A percentile compares a stretch with the other conserved stretches of the same genome.
Conservation (phyloP, 495 filamentous ascomycete species). For the Tuber umbilicatum region DNA sequence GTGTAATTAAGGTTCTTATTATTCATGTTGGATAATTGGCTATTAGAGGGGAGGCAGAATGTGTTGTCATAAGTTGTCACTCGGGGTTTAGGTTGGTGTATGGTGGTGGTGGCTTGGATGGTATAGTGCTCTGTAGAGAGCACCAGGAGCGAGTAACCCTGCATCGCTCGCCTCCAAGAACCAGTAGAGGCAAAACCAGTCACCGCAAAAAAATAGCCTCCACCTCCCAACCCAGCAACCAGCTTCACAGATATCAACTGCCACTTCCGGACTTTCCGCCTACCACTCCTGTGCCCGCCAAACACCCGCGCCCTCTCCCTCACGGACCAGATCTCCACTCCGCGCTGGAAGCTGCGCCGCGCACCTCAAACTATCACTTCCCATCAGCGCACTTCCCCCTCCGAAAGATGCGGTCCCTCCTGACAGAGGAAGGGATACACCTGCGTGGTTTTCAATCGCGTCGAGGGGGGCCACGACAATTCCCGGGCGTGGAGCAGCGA, state of each 20-base stretch:
- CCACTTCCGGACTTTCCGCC: slow-evolving; percentile 32
- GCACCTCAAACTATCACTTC: slow-evolving; percentile 48
- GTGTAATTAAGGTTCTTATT: not conserved
- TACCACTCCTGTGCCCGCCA: slow-evolving; percentile 36
- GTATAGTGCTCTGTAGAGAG: not conserved
- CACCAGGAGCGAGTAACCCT: not conserved
- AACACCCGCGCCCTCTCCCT: slow-evolving; percentile 20
- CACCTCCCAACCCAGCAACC: not conserved
- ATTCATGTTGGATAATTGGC: not conserved
- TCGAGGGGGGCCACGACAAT: slow-evolving; percentile 48
- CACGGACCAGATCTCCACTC: slow-evolving; percentile 42
- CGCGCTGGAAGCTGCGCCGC: slow-evolving; percentile 47
- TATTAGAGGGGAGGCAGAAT: not conserved
- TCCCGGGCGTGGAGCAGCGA: slow-evolving; percentile 47
- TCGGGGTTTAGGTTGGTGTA: not conserved
- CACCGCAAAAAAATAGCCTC: not conserved
- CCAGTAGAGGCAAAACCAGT: not conserved
- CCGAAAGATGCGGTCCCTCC: slow-evolving; percentile 48
- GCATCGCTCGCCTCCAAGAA: not conserved
- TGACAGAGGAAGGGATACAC: slow-evolving; percentile 48
- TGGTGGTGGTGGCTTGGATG: not conserved
- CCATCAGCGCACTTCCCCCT: slow-evolving; percentile 48
- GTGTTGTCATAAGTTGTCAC: not conserved
- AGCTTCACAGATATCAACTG: slow-evolving; percentile 11
- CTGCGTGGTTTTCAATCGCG: slow-evolving; percentile 47